Base-by-base conservation (phyloP, 2,329 filamentous ascomycete genomes). In the Xylaria sp. region DNA sequence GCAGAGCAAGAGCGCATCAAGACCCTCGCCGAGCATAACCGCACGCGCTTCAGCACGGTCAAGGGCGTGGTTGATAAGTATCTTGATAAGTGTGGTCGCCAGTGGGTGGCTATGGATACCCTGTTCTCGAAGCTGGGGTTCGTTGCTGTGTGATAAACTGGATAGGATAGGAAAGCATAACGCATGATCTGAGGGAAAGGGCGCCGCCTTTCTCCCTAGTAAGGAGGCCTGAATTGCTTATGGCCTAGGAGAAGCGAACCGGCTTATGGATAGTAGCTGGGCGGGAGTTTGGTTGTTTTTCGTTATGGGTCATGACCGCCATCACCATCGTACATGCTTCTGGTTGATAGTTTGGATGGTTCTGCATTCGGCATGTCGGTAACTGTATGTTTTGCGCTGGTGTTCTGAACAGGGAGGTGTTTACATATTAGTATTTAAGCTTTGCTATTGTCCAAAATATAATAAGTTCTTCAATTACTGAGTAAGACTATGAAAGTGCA, bases 81-180 rank as follows among this genome's bases (percentile, higher is more conserved):
- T 78, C 78, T 97, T 69, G 92, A 92, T 72, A 95, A 94, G 79
- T 96, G 93, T 76, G 93, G 93, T 25, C 82, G 92, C 69, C 90
- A 93, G 76, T 97, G 92, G 92, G 93, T 97, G 54, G 90, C 92
- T 68, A 97, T 97, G 93, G 92, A 95, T 76, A 88, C 83, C 67
- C 78, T 97, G 66, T 97, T 97, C 81, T 84, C 85, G 23, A 88
- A 87, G 75, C 71, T 89, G 40, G 86, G 87, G 9, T 86, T 87
- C 71, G 58, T 68, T 3, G 72, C 71, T 57, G 66, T 51, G 27
- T 65, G 49, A 65, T 11, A 17, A 11, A 9, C 8, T 27, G 11
- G 33, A 27, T 19, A 19, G 44, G 29, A 25, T 25, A 19, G 19
- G 17, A 46, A 43, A n/a, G 9, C 11, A n/a, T 40, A n/a, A 6